phyloP scores from a whole-genome alignment of 139 green algal genomes.

The Eudorina sp. region DNA sequence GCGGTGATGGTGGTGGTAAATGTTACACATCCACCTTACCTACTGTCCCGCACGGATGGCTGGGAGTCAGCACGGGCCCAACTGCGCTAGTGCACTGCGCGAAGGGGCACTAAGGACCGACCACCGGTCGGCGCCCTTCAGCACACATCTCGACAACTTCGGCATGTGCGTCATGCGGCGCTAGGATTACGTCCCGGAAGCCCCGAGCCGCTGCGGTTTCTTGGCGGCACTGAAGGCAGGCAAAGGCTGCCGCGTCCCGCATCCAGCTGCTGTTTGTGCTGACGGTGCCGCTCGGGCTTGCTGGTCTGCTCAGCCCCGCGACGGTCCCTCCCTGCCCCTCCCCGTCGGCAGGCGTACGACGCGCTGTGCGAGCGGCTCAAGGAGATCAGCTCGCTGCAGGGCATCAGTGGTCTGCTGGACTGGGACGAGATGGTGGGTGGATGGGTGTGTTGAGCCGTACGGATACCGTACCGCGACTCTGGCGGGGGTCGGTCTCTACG shows the following conservation, averaged over 20 bases:
- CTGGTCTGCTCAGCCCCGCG: not conserved
- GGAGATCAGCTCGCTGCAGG: slow-evolving; percentile 73
- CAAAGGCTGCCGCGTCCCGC: not conserved
- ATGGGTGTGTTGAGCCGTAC: not conserved
- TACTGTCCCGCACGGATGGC: too few species aligned
- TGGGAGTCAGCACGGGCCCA: too few species aligned
- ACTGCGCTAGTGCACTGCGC: too few species aligned
- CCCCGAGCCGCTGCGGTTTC: not conserved
- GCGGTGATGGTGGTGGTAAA: not conserved
- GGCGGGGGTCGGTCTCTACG: too few species aligned
- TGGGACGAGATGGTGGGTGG: slow-evolving; percentile 81
- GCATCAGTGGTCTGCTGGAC: slow-evolving; percentile 78
- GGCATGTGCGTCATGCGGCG: not conserved
- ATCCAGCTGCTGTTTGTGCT: not conserved
- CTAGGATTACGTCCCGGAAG: too few species aligned
- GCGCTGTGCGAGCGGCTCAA: slow-evolving; percentile 76
- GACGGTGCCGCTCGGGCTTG: too few species aligned
- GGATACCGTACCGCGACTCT: not conserved
- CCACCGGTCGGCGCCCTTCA: not conserved
- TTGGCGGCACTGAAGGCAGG: not conserved
- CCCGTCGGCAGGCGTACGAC: slow-evolving; percentile 65
- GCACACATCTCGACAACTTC: too few species aligned
- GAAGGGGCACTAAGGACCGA: not conserved
- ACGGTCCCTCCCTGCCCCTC: not conserved
- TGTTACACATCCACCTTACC: not conserved